Evolutionary conservation across 2,329 filamentous ascomycete genomes (phyloP).

Genomic region (Ilyonectria mors-panacis): DNA sequence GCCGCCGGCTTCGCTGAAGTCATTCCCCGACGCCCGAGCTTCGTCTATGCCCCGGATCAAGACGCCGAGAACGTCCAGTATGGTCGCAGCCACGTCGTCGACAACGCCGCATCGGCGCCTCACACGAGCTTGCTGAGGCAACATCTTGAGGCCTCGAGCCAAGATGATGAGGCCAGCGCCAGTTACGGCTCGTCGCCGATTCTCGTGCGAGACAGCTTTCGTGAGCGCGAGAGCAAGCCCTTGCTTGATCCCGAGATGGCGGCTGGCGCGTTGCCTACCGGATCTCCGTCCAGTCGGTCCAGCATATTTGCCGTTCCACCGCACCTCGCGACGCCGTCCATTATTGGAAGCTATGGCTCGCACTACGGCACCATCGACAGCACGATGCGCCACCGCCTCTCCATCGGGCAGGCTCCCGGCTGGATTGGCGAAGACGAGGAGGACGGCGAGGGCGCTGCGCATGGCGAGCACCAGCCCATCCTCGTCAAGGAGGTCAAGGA

Average conservation of each 20-base stretch:
- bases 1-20: slow-evolving; percentile 92
- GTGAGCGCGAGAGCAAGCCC: slow-evolving; percentile 65
- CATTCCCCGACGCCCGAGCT: slow-evolving; percentile 82
- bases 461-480: slow-evolving; percentile 79
- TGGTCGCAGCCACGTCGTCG: slow-evolving; percentile 59
- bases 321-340: slow-evolving; percentile 76
- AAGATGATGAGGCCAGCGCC: slow-evolving; percentile 43
- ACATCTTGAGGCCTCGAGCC: slow-evolving; percentile 61
- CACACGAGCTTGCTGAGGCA: slow-evolving; percentile 65
- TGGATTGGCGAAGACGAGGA: slow-evolving; percentile 51
- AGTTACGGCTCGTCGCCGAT: slow-evolving; percentile 35
- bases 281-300: slow-evolving; percentile 51
- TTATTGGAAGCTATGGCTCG: slow-evolving; percentile 80
- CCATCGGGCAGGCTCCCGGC: slow-evolving; percentile 60
- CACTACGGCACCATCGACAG: slow-evolving; percentile 68
- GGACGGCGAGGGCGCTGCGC: slow-evolving; percentile 54
- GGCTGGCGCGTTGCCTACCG: slow-evolving; percentile 48
- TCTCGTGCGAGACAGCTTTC: slow-evolving; percentile 44
- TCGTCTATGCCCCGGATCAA: slow-evolving; percentile 74
- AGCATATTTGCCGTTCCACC: slow-evolving; percentile 71
- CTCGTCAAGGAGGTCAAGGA: slow-evolving; percentile 92
- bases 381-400: slow-evolving; percentile 56
- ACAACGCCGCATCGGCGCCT: slow-evolving; percentile 50
- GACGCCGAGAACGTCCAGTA: slow-evolving; percentile 56
- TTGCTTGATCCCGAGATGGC: slow-evolving; percentile 62